Evolutionary conservation across 257 asterid genomes (phyloP).

Genomic region (Salvia rosmarinus): DNA sequence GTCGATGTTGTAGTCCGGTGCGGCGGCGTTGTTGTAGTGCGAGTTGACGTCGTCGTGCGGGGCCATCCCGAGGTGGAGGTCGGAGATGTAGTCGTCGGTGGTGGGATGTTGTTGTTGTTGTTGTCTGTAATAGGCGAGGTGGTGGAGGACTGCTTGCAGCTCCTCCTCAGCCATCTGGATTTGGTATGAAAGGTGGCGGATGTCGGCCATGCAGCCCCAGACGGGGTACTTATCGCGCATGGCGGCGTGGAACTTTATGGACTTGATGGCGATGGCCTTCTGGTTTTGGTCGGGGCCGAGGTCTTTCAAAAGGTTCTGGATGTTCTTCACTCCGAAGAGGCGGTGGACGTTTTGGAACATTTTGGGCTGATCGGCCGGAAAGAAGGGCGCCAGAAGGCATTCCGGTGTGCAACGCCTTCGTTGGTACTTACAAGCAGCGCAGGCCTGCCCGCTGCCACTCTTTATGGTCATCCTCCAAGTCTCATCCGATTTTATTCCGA

Average conservation of each 20-base stretch:
- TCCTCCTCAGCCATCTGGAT: slow-evolving; percentile 65
- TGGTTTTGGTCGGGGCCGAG: slow-evolving; percentile 63
- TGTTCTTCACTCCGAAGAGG: slow-evolving; percentile 80
- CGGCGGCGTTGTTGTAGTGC: no score
- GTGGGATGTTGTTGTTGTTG: slow-evolving; percentile 44
- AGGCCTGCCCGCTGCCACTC: slow-evolving; percentile 93
- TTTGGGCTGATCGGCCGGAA: slow-evolving; percentile 83
- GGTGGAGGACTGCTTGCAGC: slow-evolving; percentile 65
- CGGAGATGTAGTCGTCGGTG: slow-evolving; percentile 51
- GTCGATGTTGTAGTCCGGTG: slow-evolving; percentile 35
- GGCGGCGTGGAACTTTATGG: slow-evolving; percentile 70
- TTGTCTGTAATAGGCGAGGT: slow-evolving; percentile 55
- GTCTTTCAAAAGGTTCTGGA: slow-evolving; percentile 58
- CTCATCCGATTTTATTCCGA: slow-evolving; percentile 2
- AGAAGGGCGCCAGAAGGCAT: slow-evolving; percentile 82
- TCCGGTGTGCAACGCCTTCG: slow-evolving; percentile 72
- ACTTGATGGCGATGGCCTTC: slow-evolving; percentile 65
- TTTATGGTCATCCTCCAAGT: slow-evolving; percentile 64
- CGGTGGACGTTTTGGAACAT: slow-evolving; percentile 77
- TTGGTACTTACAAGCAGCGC: slow-evolving; percentile 92
- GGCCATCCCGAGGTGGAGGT: slow-evolving; percentile 59
- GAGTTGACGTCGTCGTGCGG: no score
- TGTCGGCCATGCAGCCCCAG: slow-evolving; percentile 61
- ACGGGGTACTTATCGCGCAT: slow-evolving; percentile 75
- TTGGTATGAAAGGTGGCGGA: slow-evolving; percentile 51